phyloP scores from a whole-genome alignment of 257 asterid genomes.

The Avicennia marina region DNA sequence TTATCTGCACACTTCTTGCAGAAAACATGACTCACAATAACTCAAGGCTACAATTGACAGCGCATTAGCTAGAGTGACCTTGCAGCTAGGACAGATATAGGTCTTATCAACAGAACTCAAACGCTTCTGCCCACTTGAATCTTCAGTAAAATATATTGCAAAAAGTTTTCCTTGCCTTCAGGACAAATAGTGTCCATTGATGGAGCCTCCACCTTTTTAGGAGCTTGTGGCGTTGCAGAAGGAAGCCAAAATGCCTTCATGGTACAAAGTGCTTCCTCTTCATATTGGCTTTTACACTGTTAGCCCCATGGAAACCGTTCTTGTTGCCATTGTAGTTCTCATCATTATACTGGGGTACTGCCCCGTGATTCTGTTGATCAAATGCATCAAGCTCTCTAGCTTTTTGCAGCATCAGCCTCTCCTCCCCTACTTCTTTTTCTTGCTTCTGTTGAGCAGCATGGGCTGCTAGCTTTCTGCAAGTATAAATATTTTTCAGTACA shows the following conservation, averaged over 20 bases:
- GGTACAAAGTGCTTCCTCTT: slow-evolving; percentile 93
- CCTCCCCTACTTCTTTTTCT: slow-evolving; percentile 61
- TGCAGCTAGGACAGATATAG: slow-evolving; percentile 84
- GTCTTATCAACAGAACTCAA: slow-evolving; percentile 56
- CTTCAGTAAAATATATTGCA: slow-evolving; percentile 58
- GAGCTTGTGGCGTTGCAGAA: slow-evolving; percentile 92
- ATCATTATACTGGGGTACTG: slow-evolving; percentile 57
- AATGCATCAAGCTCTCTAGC: slow-evolving; percentile 66
- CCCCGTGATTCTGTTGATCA: slow-evolving; percentile 79
- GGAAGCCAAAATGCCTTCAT: slow-evolving; percentile 99
- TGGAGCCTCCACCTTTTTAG: slow-evolving; percentile 73
- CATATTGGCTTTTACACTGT: slow-evolving; percentile 82
- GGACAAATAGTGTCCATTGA: slow-evolving; percentile 72
- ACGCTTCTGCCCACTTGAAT: slow-evolving; percentile 44
- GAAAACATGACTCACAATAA: slow-evolving; percentile 88
- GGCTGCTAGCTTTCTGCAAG: slow-evolving; percentile 45
- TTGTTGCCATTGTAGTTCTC: slow-evolving; percentile 56
- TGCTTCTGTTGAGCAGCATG: slow-evolving; percentile 50
- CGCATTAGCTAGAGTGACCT: slow-evolving; percentile 77
- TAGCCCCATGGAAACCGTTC: slow-evolving; percentile 90
- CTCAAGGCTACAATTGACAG: slow-evolving; percentile 62
- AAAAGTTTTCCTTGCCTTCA: slow-evolving; percentile 89
- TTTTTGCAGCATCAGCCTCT: slow-evolving; percentile 44
- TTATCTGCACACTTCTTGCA: slow-evolving; percentile 89
- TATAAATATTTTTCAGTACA: not conserved